Conservation (phyloP, 352 stramenopile genomes). For the Pythium dissotocum region DNA sequence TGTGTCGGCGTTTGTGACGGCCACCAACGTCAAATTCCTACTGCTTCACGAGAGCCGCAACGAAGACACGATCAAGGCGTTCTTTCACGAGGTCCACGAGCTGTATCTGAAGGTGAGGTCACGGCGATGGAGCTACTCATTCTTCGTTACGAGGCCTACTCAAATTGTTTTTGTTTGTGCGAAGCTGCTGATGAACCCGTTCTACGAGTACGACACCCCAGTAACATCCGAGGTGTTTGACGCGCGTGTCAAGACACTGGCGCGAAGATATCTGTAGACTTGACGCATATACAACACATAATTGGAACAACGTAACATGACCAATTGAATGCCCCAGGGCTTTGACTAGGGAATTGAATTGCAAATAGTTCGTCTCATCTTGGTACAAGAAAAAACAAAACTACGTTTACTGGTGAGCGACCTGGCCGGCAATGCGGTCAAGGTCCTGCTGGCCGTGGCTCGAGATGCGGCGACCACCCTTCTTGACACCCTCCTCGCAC, state of each 20-base stretch:
- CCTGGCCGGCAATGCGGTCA: conserved; percentile 97
- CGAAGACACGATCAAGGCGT: conserved; percentile 95
- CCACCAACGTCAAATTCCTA: conserved; percentile 95
- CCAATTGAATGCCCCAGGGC: conserved; percentile 5
- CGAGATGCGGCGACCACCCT: conserved; percentile 94
- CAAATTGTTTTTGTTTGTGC: conserved; percentile 15
- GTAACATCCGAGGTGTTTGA: conserved; percentile 95
- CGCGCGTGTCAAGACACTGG: conserved; percentile 86
- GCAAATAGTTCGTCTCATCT: conserved; percentile 38
- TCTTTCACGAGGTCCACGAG: conserved; percentile 97
- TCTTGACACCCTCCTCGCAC: conserved; percentile 87
- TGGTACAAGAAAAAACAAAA: conserved; percentile 30
- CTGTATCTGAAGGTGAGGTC: conserved; percentile 95
- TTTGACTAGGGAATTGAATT: conserved; percentile 30
- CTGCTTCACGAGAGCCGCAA: conserved; percentile 94
- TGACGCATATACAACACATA: not conserved
- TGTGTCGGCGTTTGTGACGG: conserved; percentile 96
- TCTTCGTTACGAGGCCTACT: not conserved
- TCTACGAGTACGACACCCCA: conserved; percentile 95
- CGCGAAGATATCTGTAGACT: conserved; percentile 81
- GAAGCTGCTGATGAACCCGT: conserved; percentile 95
- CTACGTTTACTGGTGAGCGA: conserved; percentile 80
- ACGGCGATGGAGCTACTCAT: not conserved
- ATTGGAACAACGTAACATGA: conserved; percentile 3
- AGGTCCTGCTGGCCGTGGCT: conserved; percentile 98